Evolutionary conservation across 495 filamentous ascomycete genomes (phyloP).

Genomic region (Extremus antarcticus): DNA sequence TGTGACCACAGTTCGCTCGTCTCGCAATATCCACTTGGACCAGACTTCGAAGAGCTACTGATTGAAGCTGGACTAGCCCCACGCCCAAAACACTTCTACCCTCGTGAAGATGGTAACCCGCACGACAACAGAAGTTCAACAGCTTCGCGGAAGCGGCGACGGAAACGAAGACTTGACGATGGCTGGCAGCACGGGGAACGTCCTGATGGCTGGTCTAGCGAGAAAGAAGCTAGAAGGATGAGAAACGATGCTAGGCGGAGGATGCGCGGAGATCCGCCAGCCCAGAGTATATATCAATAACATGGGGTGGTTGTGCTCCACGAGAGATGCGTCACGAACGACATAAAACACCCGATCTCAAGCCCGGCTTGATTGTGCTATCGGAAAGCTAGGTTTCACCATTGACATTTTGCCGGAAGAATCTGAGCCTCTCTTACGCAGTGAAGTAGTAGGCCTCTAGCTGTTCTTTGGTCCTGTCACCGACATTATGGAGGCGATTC

Average conservation of each 20-base stretch:
- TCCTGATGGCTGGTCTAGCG: conserved; percentile 12
- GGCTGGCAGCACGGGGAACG: conserved; percentile 21
- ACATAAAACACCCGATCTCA: too few relatives aligned
- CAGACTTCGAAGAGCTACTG: conserved; percentile 15
- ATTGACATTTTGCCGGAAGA: too few relatives aligned
- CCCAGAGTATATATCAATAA: not conserved
- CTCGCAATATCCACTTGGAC: conserved; percentile 13
- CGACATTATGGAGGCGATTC: conserved; percentile 7
- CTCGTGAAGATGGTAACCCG: not conserved
- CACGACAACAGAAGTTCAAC: not conserved
- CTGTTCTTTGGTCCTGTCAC: conserved; percentile 10
- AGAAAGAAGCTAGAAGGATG: conserved; percentile 12
- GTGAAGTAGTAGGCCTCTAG: conserved; percentile 11
- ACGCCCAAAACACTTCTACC: not conserved
- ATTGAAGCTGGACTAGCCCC: conserved; percentile 14
- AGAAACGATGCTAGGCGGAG: not conserved
- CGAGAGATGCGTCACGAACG: too few relatives aligned
- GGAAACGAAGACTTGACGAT: conserved; percentile 1
- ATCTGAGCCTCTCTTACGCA: not conserved
- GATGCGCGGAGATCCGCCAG: not conserved
- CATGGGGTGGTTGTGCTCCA: too few relatives aligned
- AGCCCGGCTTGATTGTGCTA: too few relatives aligned
- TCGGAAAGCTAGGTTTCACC: too few relatives aligned
- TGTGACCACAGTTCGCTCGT: conserved; percentile 17
- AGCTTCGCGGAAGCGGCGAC: not conserved